Base-by-base conservation (phyloP, 2,329 filamentous ascomycete species). In the Colletotrichum musicola region DNA sequence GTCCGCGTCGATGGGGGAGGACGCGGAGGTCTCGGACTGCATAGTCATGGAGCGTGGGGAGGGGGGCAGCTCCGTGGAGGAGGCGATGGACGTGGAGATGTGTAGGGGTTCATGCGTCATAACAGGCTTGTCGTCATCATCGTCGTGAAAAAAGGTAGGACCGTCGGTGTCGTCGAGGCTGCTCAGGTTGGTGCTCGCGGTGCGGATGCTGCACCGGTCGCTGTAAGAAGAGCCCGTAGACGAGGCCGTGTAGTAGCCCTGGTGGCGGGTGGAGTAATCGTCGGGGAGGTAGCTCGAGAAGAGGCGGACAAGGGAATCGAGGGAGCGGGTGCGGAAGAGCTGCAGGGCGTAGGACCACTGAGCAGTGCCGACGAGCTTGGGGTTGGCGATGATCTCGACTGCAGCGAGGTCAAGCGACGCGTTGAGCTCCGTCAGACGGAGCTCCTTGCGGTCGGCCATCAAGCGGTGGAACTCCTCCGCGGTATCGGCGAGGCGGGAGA, bases 351-450 rank as follows among this genome's bases (percentile, higher is more conserved):
- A 79, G 71, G 86, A 82, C 87, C 87, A 89, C 78, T 89, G 87
- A 18, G 86, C 81, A 55, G 85, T 87, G 65, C 85, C 86, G 77
- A 89, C 86, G 71, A 89, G 80, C 62, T 81, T 81, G 16, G 87
- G 87, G 78, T 88, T 89, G 74, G 84, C 86, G 72, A 89, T 86
- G 75, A 89, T 89, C 78, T 89, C 86, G 72, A 87, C 78, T n/a
- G 87, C 85, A 56, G 88, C 85, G 55, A 85, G 85, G 74, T 88
- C 84, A 65, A 89, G 83, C 57, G 82, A 84, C 56, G 85, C 79
- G 74, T 88, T 86, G 65, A 89, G 80, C 74, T 89, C 87, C 69
- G 78, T 79, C 54, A 89, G 78, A 22, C 87, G 86, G 73, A 85
- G 82, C 38, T 83, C 78, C 78, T 85, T 87, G 72, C 87, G 87